Evolutionary conservation across 192 early-diverging fungal species (phyloP).

Genomic region (Hyaloraphidium curvatum): DNA sequence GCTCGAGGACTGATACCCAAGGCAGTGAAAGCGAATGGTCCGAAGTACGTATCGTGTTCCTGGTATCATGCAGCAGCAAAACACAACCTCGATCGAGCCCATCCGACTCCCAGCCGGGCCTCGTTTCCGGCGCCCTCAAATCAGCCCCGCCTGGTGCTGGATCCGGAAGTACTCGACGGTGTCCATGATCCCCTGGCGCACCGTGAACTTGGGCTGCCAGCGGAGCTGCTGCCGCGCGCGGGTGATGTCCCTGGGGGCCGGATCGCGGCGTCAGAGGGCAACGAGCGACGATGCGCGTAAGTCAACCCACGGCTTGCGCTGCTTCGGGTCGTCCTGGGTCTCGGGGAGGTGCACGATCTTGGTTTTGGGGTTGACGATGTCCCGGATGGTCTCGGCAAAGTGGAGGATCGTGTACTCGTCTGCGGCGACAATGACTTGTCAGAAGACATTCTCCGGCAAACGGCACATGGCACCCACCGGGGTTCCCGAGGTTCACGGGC

Average conservation of each 20-base stretch:
- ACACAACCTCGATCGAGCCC: too few relatives aligned
- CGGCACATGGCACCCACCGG: constrained; percentile 63
- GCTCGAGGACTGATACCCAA: too few relatives aligned
- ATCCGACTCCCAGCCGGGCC: too few relatives aligned
- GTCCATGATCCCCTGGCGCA: constrained; percentile 55
- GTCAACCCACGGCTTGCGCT: constrained; percentile 54
- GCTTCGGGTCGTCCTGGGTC: constrained; percentile 54
- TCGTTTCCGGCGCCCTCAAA: too few relatives aligned
- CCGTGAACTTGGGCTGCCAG: constrained; percentile 57
- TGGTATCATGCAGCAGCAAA: too few relatives aligned
- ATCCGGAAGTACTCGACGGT: constrained; percentile 67
- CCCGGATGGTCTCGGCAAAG: constrained; percentile 55
- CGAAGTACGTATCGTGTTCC: too few relatives aligned
- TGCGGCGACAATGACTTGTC: constrained; percentile 14
- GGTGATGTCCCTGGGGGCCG: constrained; percentile 51
- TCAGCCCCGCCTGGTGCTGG: too few relatives aligned
- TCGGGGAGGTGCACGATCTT: constrained; percentile 43
- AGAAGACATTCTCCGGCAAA: constrained; percentile 41
- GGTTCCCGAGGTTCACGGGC: constrained; percentile 67
- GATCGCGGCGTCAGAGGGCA: too few relatives aligned
- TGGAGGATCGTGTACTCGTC: constrained; percentile 62
- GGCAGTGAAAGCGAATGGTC: too few relatives aligned
- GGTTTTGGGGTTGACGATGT: constrained; percentile 31
- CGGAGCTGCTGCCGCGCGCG: constrained; percentile 37
- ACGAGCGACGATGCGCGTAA: too few relatives aligned